Base-by-base conservation (phyloP, 1,139 yeast genomes). In the Debaryomyces robertsiae region DNA sequence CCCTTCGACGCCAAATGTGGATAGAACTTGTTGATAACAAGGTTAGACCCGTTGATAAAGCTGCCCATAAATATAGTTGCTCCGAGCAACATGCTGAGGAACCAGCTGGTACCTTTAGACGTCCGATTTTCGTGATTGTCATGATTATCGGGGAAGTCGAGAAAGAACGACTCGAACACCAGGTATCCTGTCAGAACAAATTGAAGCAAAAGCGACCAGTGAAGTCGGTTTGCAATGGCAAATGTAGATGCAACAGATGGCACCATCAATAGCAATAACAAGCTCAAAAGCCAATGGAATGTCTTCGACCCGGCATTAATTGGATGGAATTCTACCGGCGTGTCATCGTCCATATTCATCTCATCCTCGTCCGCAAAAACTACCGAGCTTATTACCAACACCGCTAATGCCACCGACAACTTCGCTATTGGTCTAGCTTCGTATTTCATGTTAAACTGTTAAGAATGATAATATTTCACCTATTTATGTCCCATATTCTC, bases 81-180 rank as follows among this genome's bases (percentile, higher is more conserved):
- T 2, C 74, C 75, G 33, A 75, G 65, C 27, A 80, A 61, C 10
- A 74, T 54, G 19, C 75, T 58, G 31, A 83, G 60, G 50, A 82
- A 77, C 81, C 84, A 78, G 10, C 79, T 76, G 1, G 89, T 78
- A 0, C 88, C 89, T 44, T 77, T 69, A 17, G 85, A 78, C 1
- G 88, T 79, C 45, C 76, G 61, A 56, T 82, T 83, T 54, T 84
- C 91, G 46, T 81, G 80, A 37, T 81, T 81, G 42, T 76, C 71
- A 17, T 66, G 65, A 41, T 63, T 63, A 57, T 84, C 91, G 0
- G 86, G 82, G 54, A 82, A 84, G 40, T 76, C 65, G 13, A 83
- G 64, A 41, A 82, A 63, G 5, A 81, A 43, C 5, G 79, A 74
- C 46, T 84, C 93, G 14, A 81, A 44, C 1, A 72, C 63, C 5